These are phyloP conservation scores for Phellopilus nigrolimitatus DNA, from an alignment of 1,284 basidiomycete genomes.

Conservation along the genomic window DNA sequence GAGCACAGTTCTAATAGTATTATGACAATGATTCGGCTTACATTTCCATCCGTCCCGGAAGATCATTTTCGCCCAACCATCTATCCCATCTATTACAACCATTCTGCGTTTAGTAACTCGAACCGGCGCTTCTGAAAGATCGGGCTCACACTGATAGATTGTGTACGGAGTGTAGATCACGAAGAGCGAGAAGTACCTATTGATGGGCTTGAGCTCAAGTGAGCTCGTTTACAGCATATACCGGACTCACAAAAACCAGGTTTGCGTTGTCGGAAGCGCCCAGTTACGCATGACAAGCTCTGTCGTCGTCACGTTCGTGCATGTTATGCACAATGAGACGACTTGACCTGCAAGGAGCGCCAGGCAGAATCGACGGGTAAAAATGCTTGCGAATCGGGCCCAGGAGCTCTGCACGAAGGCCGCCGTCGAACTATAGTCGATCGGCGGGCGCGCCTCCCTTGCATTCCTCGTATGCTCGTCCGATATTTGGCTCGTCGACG, in stretches of 20 bases:
- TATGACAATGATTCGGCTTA: slow-evolving; percentile 32
- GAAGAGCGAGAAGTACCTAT: slow-evolving; percentile 75
- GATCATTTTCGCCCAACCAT: slow-evolving; percentile 72
- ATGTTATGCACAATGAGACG: slow-evolving; percentile 80
- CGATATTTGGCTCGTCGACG: background rate
- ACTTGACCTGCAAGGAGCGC: slow-evolving; percentile 74
- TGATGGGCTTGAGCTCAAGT: background rate
- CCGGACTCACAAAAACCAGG: slow-evolving; percentile 66
- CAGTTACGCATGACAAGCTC: slow-evolving; percentile 68
- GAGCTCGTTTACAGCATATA: background rate
- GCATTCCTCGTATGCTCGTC: background rate
- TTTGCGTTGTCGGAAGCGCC: slow-evolving; percentile 75
- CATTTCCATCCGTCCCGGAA: slow-evolving; percentile 81
- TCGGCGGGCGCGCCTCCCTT: slow-evolving; percentile 38
- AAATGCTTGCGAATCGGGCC: slow-evolving; percentile 62
- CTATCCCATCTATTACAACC: slow-evolving; percentile 58
- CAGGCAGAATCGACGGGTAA: slow-evolving; percentile 66
- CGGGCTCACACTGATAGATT: slow-evolving; percentile 71
- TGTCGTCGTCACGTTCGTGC: slow-evolving; percentile 79
- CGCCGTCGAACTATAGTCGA: slow-evolving; percentile 53
- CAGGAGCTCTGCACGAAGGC: slow-evolving; percentile 50
- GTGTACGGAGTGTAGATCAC: slow-evolving; percentile 80
- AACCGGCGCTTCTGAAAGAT: background rate
- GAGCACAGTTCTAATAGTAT: background rate
- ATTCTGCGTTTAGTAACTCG: slow-evolving; percentile 1